These are phyloP conservation scores for Phytopythium kandeliae DNA, from an alignment of 352 stramenopile genomes.

Conservation along the genomic window DNA sequence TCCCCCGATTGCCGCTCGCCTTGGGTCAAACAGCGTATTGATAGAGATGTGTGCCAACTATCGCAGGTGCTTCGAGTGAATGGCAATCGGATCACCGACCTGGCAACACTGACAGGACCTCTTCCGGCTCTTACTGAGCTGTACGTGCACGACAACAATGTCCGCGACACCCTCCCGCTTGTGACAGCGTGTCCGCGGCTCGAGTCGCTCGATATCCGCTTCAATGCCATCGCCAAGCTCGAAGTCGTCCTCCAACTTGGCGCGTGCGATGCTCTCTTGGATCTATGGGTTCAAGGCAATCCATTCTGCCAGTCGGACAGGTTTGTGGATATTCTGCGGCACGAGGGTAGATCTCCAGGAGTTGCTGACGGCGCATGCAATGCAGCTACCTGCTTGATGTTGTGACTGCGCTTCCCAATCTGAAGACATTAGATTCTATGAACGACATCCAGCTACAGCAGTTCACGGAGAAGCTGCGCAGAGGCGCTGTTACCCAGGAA, in stretches of 20 bases:
- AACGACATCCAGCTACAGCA: slow-evolving; percentile 37
- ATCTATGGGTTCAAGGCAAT: slow-evolving; percentile 70
- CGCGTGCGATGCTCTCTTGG: slow-evolving; percentile 27
- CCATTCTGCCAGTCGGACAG: slow-evolving; percentile 52
- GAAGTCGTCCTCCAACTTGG: slow-evolving; percentile 20
- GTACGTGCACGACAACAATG: slow-evolving; percentile 53
- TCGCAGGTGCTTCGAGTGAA: slow-evolving; percentile 39
- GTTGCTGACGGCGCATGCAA: no score
- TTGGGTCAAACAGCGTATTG: not conserved
- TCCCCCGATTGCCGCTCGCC: not conserved
- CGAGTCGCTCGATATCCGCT: slow-evolving; percentile 69
- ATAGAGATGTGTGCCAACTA: not conserved
- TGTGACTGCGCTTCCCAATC: slow-evolving; percentile 26
- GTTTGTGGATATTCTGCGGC: slow-evolving; percentile 13
- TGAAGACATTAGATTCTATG: slow-evolving; percentile 63
- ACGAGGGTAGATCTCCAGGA: no score
- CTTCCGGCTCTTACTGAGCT: slow-evolving; percentile 53
- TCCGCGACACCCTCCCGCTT: slow-evolving; percentile 26
- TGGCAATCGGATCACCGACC: slow-evolving; percentile 36
- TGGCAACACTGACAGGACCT: slow-evolving; percentile 29
- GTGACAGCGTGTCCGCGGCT: slow-evolving; percentile 35
- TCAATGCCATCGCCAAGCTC: slow-evolving; percentile 36
- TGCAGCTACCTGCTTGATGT: slow-evolving; percentile 56
- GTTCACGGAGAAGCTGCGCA: slow-evolving; percentile 38
- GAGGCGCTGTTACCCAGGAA: slow-evolving; percentile 28